A percentile compares a stretch with the other conserved stretches of the same genome.
phyloP scores from a whole-genome alignment of 2,329 filamentous ascomycete genomes.

The Diaporthe sp. region DNA sequence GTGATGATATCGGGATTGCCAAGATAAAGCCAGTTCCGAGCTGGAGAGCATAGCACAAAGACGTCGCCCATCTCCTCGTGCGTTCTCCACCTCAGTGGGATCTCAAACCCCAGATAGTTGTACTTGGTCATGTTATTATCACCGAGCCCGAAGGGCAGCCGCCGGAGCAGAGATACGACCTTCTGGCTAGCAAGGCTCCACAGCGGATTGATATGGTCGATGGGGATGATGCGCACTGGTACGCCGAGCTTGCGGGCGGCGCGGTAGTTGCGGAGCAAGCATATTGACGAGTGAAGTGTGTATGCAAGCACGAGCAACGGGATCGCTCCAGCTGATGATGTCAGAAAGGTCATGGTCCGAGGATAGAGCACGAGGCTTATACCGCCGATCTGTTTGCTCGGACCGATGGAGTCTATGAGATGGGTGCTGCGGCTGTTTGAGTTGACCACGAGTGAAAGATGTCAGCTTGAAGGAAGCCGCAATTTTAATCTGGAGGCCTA shows the following conservation, averaged over 20 bases:
- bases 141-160: slow-evolving; percentile 42
- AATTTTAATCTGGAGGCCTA: not conserved
- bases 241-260: slow-evolving; percentile 47
- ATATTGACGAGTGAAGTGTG: slow-evolving; percentile 18
- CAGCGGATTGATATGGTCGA: slow-evolving; percentile 48
- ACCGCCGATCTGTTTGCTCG: not conserved
- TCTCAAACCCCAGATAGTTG: slow-evolving; percentile 46
- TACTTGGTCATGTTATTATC: slow-evolving; percentile 49
- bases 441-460: not conserved
- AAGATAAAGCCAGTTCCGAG: slow-evolving; percentile 40
- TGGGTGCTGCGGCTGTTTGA: not conserved
- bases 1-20: slow-evolving; percentile 38
- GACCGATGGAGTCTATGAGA: not conserved
- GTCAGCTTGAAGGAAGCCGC: not conserved
- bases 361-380: not conserved
- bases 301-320: not conserved
- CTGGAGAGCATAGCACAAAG: slow-evolving; percentile 40
- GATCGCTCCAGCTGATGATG: not conserved
- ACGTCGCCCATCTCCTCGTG: slow-evolving; percentile 45
- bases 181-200: slow-evolving; percentile 47
- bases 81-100: not conserved
- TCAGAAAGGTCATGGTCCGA: not conserved
- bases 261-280: slow-evolving; percentile 39
- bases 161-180: slow-evolving; percentile 42
- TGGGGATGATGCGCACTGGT: slow-evolving; percentile 48